phyloP scores from a whole-genome alignment of 805 yeast species.

The Jamesozyma lodderae region DNA sequence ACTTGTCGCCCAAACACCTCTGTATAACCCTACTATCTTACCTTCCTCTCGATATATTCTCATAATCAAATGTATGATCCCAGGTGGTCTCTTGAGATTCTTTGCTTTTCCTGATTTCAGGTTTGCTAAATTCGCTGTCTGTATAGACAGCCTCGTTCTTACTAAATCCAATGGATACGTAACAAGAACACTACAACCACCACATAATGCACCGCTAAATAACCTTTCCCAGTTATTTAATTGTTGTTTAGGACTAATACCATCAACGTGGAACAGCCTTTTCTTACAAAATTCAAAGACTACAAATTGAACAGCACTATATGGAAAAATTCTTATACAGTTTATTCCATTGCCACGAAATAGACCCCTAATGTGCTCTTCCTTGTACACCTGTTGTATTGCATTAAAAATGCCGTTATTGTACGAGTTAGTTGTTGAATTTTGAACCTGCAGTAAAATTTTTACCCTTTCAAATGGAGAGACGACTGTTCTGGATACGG shows the following conservation, averaged over 20 bases:
- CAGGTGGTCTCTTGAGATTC: constrained; percentile 47
- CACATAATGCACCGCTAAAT: constrained; percentile 73
- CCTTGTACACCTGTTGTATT: constrained; percentile 66
- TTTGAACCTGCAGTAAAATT: constrained; percentile 84
- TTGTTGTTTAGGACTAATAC: constrained; percentile 24
- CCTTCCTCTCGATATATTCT: constrained; percentile 71
- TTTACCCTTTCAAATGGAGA: constrained; percentile 94
- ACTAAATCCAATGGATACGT: constrained; percentile 91
- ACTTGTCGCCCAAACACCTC: constrained; percentile 86
- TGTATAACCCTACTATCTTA: constrained; percentile 64
- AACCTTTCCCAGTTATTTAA: constrained; percentile 41
- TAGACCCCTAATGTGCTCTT: constrained; percentile 86
- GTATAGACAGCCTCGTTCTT: constrained; percentile 80
- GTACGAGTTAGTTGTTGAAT: constrained; percentile 29
- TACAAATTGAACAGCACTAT: constrained; percentile 88
- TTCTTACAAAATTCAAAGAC: constrained; percentile 62
- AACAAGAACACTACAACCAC: constrained; percentile 64
- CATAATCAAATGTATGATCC: constrained; percentile 49
- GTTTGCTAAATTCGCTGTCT: constrained; percentile 58
- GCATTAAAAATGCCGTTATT: constrained; percentile 70
- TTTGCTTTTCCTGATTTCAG: constrained; percentile 37
- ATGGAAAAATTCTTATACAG: constrained; percentile 85
- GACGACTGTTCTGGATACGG: constrained; percentile 79
- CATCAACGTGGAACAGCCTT: constrained; percentile 28
- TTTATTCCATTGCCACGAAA: constrained; percentile 88